Base-by-base conservation (phyloP, 352 stramenopile genomes). In the Globisporangium orthogonon region DNA sequence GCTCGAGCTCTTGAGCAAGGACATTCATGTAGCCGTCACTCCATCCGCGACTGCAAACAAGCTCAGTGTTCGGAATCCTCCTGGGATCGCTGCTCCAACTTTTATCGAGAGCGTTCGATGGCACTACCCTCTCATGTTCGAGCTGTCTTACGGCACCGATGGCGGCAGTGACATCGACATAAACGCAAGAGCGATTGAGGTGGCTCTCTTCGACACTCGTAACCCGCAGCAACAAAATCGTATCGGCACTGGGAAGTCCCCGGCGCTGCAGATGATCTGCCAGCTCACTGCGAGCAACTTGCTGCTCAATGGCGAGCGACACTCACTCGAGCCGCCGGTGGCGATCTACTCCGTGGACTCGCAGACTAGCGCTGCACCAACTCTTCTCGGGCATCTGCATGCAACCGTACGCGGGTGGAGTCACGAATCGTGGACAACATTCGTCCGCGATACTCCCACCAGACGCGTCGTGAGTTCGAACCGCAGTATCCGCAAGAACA, bases 381-480 rank as follows among this genome's bases (percentile, higher is more conserved):
- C 28, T 29, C 37, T 65, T 1, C 31, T 80, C 10, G 73, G 65
- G 7, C 61, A 73, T 15, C 35, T 78, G 3, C 50, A 67, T 11
- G 56, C 63, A 14, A 58, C 57, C 0, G 52, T 86, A 4, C 78
- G 83, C 13, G 76, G 61, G 39, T 92, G 83, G 83, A 54, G 71
- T 28, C 15, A 60, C n/a, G n/a, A 14, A 3, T 49, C 73, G 30
- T 91, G 81, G 78, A 45, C 47, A 0, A 4, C 49, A 11, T 90
- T 90, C 50, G 41, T 73, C 18, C 49, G 50, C 35, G 61, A 66
- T 4, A 67, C 64, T 9, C 54, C 64, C 1, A 55, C 46, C 37
- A 65, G 83, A 52, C 76, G 80, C n/a, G 62, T 91, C 28, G 63
- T 93, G 51, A 83, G 78, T 55, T 87, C 78, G 1, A 93, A 93